Percentiles rank a stretch among this genome's conserved stretches.
phyloP scores from a whole-genome alignment of 768 basidiomycete genomes.

The Collybia sordida region DNA sequence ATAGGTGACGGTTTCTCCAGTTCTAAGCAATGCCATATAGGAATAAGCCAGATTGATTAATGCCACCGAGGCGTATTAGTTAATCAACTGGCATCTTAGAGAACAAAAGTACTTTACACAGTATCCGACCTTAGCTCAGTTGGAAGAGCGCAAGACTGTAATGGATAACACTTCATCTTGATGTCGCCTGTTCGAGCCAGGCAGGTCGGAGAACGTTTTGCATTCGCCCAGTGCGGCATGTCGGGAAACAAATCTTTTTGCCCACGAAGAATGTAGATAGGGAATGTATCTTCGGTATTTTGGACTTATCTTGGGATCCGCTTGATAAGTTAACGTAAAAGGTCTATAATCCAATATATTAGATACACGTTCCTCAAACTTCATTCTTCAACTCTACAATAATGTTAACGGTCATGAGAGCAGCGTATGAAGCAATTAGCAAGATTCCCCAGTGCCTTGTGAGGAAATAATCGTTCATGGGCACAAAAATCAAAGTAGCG shows the following conservation, averaged over 20 bases:
- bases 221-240: too few relatives aligned
- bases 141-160: conserved; percentile 49
- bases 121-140: conserved; percentile 41
- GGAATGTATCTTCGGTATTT: too few relatives aligned
- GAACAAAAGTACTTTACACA: too few relatives aligned
- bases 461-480: conserved; percentile 79
- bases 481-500: conserved; percentile 80
- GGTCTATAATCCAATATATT: background rate
- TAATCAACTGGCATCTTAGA: too few relatives aligned
- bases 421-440: conserved; percentile 70
- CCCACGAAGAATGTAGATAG: too few relatives aligned
- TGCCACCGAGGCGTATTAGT: too few relatives aligned
- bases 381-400: conserved; percentile 64
- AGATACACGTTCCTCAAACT: background rate
- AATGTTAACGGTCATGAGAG: conserved; percentile 78
- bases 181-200: conserved; percentile 66
- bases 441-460: conserved; percentile 81
- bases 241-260: too few relatives aligned
- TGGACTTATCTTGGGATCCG: too few relatives aligned
- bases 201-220: conserved; percentile 44
- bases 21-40: too few relatives aligned
- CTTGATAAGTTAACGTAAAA: background rate
- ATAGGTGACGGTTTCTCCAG: too few relatives aligned
- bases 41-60: too few relatives aligned
- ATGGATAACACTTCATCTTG: conserved; percentile 39